Percentiles rank a stretch among this genome's conserved stretches.
phyloP scores from a whole-genome alignment of 306 rosid species.

The Carpinus viminea region DNA sequence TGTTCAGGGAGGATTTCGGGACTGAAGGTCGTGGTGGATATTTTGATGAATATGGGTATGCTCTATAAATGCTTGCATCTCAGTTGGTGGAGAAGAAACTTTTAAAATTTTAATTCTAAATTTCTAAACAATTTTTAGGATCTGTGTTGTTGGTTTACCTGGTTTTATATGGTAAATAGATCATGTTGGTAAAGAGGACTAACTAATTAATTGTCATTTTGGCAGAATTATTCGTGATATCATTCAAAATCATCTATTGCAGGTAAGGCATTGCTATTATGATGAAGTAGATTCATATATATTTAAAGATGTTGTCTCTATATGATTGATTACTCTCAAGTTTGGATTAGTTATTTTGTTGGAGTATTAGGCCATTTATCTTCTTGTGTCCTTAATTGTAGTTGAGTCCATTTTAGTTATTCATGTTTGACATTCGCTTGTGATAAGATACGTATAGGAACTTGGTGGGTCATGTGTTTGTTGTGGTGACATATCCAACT shows the following conservation, averaged over 20 bases:
- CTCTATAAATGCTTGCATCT: background rate
- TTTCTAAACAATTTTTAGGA: background rate
- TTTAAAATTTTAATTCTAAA: background rate
- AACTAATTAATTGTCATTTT: constrained; percentile 24
- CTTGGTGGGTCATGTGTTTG: constrained; percentile 20
- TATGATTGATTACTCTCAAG: background rate
- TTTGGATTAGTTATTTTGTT: constrained; percentile 15
- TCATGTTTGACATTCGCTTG: constrained; percentile 11
- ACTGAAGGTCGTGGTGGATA: constrained; percentile 99
- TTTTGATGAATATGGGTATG: constrained; percentile 96
- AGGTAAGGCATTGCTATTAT: constrained; percentile 55
- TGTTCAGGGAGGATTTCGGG: constrained; percentile 98
- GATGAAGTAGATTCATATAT: constrained; percentile 20
- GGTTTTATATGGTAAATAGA: constrained; percentile 16
- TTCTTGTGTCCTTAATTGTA: constrained; percentile 5
- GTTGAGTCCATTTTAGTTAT: constrained; percentile 11
- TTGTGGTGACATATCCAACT: background rate
- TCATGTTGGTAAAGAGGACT: constrained; percentile 2
- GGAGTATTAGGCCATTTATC: background rate
- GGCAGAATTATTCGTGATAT: constrained; percentile 95
- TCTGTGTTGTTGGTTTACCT: constrained; percentile 11
- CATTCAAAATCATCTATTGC: constrained; percentile 92
- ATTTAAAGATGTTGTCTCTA: background rate
- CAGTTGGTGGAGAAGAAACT: constrained; percentile 11
- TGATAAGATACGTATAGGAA: constrained; percentile 25